A percentile compares a stretch with the other conserved stretches of the same genome.
Conservation (phyloP, 768 basidiomycete species). For the Brasilioporus rufonigricans region DNA sequence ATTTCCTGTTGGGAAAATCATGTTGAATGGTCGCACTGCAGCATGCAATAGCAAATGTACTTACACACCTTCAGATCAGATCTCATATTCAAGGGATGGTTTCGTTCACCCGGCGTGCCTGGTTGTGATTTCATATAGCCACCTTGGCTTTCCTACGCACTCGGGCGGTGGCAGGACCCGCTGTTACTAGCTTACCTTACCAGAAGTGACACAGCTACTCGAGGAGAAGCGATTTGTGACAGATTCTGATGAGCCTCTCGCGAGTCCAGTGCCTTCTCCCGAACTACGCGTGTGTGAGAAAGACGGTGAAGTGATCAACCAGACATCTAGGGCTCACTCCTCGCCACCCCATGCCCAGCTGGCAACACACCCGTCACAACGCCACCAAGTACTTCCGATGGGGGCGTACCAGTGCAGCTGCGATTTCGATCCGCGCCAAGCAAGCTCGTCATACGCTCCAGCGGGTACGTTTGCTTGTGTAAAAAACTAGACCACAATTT, state of each 20-base stretch:
- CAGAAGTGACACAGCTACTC: slow-evolving; percentile 19
- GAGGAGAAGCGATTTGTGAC: slow-evolving; percentile 25
- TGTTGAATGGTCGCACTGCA: slow-evolving; percentile 27
- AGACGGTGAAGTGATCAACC: slow-evolving; percentile 17
- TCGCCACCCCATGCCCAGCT: slow-evolving; percentile 18
- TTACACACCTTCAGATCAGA: slow-evolving; percentile 33
- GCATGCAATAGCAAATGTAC: slow-evolving; percentile 29
- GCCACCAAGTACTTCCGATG: slow-evolving; percentile 24
- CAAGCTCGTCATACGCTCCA: neutral
- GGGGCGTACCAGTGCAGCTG: slow-evolving; percentile 5
- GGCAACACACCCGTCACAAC: slow-evolving; percentile 11
- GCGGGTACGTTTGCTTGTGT: neutral
- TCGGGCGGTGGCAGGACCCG: slow-evolving; percentile 22
- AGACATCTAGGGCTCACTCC: slow-evolving; percentile 12
- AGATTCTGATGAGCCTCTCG: slow-evolving; percentile 13
- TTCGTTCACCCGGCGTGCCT: slow-evolving; percentile 30
- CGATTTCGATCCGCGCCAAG: slow-evolving; percentile 22
- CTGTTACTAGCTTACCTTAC: slow-evolving; percentile 11
- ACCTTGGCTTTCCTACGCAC: slow-evolving; percentile 29
- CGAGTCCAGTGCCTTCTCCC: slow-evolving; percentile 7
- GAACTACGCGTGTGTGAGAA: slow-evolving; percentile 22
- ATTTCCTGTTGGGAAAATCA: slow-evolving; percentile 39
- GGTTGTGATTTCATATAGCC: slow-evolving; percentile 37
- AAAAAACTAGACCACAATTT: slow-evolving; percentile 20
- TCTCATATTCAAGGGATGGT: slow-evolving; percentile 33